Percentiles rank a stretch among this genome's conserved stretches.
These are phyloP conservation scores for Aspergillus sp. DNA, from an alignment of 2,329 filamentous ascomycete species.

Conservation along the genomic window DNA sequence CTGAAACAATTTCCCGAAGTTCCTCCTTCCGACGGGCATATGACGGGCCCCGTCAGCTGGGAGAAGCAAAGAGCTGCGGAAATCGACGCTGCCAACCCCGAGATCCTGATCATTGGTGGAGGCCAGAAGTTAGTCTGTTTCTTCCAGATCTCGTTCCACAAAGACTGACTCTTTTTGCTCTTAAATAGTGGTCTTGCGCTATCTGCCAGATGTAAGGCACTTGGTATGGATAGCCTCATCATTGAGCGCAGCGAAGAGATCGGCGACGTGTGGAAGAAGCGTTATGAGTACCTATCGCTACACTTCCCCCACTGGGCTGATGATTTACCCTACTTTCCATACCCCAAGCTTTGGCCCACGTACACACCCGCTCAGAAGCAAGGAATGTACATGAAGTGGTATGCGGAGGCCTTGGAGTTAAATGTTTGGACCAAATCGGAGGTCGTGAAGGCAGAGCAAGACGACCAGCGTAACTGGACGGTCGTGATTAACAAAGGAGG, in stretches of 20 bases:
- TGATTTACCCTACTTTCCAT: conserved; percentile 33
- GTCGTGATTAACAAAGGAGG: conserved; percentile 25
- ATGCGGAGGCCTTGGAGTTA: conserved; percentile 29
- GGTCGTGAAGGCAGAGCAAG: conserved; percentile 25
- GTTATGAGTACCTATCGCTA: conserved; percentile 35
- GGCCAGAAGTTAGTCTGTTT: conserved; percentile 21
- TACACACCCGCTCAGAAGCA: conserved; percentile 36
- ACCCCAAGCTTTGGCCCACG: conserved; percentile 34
- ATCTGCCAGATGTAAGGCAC: conserved; percentile 27
- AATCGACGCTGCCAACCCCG: conserved; percentile 27
- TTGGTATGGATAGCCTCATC: conserved; percentile 32
- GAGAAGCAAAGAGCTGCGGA: conserved; percentile 30
- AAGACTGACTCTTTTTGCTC: too few species aligned
- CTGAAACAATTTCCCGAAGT: conserved; percentile 36
- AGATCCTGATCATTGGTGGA: conserved; percentile 28
- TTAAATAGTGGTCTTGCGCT: conserved; percentile 26
- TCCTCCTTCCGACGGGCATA: conserved; percentile 33
- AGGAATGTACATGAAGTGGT: conserved; percentile 33
- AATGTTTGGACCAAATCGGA: conserved; percentile 29
- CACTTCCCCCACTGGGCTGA: conserved; percentile 36
- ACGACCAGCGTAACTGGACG: conserved; percentile 22
- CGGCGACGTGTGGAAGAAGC: conserved; percentile 35
- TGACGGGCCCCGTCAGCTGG: conserved; percentile 37
- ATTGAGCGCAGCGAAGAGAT: conserved; percentile 31
- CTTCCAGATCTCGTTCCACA: not conserved